phyloP scores from a whole-genome alignment of 106 monocot genomes.

The Dendrobium huoshanense region DNA sequence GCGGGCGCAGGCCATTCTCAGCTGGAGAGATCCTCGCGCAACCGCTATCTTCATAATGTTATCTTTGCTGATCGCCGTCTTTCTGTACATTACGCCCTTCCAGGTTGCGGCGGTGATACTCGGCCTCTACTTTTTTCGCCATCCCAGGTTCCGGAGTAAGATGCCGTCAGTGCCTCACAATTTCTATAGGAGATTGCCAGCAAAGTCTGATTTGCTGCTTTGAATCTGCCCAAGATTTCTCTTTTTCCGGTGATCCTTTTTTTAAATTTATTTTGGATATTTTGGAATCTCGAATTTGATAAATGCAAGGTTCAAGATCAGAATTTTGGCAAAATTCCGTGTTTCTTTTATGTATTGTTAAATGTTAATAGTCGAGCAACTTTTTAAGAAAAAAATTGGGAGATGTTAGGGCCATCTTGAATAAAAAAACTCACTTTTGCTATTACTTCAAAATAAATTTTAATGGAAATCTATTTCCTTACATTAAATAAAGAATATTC shows the following conservation, averaged over 20 bases:
- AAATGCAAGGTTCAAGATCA: no score
- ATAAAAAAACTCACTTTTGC: no score
- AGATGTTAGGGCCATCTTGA: no score
- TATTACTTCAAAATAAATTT: no score
- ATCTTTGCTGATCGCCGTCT: conserved; percentile 26
- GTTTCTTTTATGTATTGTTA: no score
- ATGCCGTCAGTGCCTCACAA: conserved; percentile 44
- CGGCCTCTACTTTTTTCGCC: conserved; percentile 39
- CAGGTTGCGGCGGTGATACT: conserved; percentile 29
- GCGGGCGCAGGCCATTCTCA: conserved; percentile 39
- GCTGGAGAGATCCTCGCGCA: conserved; percentile 58
- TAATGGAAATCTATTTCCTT: no score
- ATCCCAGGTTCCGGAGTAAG: conserved; percentile 40
- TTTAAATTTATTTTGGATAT: no score
- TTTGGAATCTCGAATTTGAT: no score
- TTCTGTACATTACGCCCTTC: conserved; percentile 48
- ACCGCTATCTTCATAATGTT: conserved; percentile 47
- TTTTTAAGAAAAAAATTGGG: no score
- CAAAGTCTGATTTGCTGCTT: conserved; percentile 43
- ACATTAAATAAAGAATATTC: no score
- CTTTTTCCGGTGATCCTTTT: neutral
- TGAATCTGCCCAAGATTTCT: conserved; percentile 4
- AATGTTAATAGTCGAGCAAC: no score
- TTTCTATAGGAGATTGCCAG: conserved; percentile 51
- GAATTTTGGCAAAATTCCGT: no score